Evolutionary conservation across 148 eudicot species (phyloP), one percentile per base, ranked within the genome.

Genomic region (Chenopodium quinoa): DNA sequence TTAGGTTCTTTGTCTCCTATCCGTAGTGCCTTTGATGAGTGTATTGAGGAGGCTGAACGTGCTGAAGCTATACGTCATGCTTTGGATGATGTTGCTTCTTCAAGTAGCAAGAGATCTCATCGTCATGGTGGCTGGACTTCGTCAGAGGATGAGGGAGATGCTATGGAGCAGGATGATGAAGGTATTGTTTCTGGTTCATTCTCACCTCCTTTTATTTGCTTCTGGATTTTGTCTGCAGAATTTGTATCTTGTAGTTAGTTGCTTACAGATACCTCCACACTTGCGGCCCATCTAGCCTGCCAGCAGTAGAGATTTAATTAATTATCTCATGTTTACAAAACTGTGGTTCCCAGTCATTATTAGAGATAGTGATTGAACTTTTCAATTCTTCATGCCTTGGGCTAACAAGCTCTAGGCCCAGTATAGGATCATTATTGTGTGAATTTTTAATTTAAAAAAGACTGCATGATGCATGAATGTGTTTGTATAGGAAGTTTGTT

Each of bases 101-200:
- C 95, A 48, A 89, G 91, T 80, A 82, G 87, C 72, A 84, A 83
- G 34, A 86, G 72, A 68, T 34, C 81, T 23, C 78, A 34, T 31
- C 82, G 63, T 63, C 84, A 88, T 64, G 86, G 82, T 78, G 86
- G 91, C 75, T 96, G 98, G 99, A 86, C 93, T 13, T 89, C 99
- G 14, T 93, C 98, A 77, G 98, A 92, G 77, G 99, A 96, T 71
- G 98, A 93, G 75, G 90, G 88, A 50, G 97, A 93, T 75, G 84
- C 84, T 58, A 89, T 90, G 93, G 95, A 93, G 79, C 89, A 89
- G 80, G 97, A 92, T 83, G 93, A 81, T 88, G 91, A 91, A 87
- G 97, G 97, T 91, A 78, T 9, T 70, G 37, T 65, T 83, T 50
- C 64, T 68, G 11, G 50, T 47, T 69, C 48, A 47, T 20, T 60